Percentiles rank a stretch among this genome's conserved stretches.
phyloP scores from a whole-genome alignment of 257 asterid species.

The Anisodus acutangulus region DNA sequence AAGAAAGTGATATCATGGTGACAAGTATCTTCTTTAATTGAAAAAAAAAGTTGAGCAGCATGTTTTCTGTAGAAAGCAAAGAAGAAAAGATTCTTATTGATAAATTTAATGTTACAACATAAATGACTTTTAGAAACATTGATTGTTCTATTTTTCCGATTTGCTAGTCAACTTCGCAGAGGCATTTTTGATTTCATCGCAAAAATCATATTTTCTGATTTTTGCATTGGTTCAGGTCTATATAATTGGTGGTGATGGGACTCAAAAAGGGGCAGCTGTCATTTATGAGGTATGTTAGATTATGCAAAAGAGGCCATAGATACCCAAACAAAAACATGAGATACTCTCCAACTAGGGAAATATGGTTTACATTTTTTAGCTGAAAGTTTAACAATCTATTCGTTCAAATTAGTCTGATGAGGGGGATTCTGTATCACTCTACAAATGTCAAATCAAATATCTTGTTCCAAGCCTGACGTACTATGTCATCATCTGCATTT shows the following conservation, averaged over 20 bases:
- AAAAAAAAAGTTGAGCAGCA: conserved; percentile 11
- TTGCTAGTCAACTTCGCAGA: background rate
- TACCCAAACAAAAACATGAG: background rate
- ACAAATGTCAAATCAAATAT: background rate
- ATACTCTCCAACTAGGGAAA: background rate
- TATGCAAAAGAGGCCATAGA: background rate
- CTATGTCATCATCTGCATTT: background rate
- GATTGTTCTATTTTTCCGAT: background rate
- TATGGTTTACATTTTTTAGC: background rate
- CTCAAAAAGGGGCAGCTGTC: conserved; percentile 88
- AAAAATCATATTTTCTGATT: background rate
- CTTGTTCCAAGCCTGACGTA: background rate
- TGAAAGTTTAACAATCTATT: background rate
- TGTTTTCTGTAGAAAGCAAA: background rate
- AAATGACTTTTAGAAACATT: background rate
- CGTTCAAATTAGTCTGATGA: background rate
- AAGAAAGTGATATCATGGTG: background rate
- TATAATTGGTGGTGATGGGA: conserved; percentile 98
- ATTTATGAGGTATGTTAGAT: conserved; percentile 68
- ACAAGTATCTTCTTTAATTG: background rate
- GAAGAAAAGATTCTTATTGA: background rate
- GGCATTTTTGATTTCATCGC: conserved; percentile 11
- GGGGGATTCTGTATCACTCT: background rate
- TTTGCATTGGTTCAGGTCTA: conserved; percentile 72
- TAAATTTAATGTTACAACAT: background rate